Percentiles rank a stretch among this genome's conserved stretches.
Conservation (phyloP, 2,329 filamentous ascomycete genomes). For the Aspergillus floridensis region DNA sequence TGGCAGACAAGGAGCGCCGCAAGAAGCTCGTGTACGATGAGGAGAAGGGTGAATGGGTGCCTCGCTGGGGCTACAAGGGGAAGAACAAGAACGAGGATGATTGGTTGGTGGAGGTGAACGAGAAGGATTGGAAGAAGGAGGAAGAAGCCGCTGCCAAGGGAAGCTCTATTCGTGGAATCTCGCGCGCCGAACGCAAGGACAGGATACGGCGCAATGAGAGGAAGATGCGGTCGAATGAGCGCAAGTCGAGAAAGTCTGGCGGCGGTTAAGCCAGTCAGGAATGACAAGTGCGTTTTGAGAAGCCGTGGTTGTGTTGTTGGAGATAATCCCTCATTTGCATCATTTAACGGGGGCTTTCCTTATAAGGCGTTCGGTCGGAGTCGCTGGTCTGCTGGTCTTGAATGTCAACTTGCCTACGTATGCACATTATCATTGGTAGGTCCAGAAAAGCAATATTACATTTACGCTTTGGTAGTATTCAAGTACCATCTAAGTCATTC, state of each 20-base stretch:
- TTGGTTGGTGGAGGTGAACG: constrained; percentile 90
- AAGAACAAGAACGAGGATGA: constrained; percentile 79
- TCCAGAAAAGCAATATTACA: constrained; percentile 15
- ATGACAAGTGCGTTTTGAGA: constrained; percentile 1
- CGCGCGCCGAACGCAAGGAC: constrained; percentile 66
- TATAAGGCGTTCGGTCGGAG: constrained; percentile 25
- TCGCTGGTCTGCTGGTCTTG: constrained; percentile 22
- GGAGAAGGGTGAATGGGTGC: constrained; percentile 79
- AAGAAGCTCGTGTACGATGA: constrained; percentile 81
- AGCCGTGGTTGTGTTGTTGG: constrained; percentile 12
- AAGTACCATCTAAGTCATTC: too few species aligned
- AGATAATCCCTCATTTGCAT: constrained; percentile 12
- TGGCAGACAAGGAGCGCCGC: constrained; percentile 65
- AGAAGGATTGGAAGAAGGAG: constrained; percentile 69
- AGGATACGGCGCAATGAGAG: constrained; percentile 63
- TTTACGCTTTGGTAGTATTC: neutral
- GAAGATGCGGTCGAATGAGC: constrained; percentile 65
- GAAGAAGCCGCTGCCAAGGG: constrained; percentile 54
- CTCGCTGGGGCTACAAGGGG: constrained; percentile 92
- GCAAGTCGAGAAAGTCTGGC: constrained; percentile 42
- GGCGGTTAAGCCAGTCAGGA: constrained; percentile 16
- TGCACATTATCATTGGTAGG: constrained; percentile 4
- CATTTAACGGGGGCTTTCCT: constrained; percentile 21
- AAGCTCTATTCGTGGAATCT: constrained; percentile 64
- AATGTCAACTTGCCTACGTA: constrained; percentile 13